These are phyloP conservation scores for Phytopythium kandeliae DNA, from an alignment of 352 stramenopile genomes.

Conservation along the genomic window DNA sequence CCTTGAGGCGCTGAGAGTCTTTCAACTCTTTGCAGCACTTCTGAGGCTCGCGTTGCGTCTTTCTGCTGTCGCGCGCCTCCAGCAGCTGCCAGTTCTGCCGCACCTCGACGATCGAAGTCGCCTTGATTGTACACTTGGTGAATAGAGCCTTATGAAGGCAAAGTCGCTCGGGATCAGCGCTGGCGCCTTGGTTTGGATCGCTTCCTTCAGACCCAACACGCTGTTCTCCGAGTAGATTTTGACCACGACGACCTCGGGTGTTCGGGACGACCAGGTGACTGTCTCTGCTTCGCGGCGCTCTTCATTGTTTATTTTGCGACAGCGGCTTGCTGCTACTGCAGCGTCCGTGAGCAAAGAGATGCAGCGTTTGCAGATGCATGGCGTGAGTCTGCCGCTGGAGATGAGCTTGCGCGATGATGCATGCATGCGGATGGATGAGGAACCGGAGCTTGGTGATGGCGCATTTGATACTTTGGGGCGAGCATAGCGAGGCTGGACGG, in stretches of 20 bases:
- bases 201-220: neutral
- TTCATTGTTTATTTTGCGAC: too few species aligned
- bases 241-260: neutral
- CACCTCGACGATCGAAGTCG: neutral
- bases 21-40: neutral
- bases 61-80: neutral
- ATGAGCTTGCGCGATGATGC: too few species aligned
- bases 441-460: too few species aligned
- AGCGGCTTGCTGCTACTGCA: too few species aligned
- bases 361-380: too few species aligned
- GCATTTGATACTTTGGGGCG: too few species aligned
- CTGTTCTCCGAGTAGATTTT: neutral
- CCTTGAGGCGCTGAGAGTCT: neutral
- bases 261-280: too few species aligned
- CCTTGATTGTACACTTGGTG: neutral
- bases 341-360: too few species aligned
- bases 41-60: neutral
- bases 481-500: too few species aligned
- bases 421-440: too few species aligned
- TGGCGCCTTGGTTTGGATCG: neutral
- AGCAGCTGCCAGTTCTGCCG: neutral
- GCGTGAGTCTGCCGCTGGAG: too few species aligned
- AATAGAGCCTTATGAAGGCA: neutral
- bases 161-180: neutral
- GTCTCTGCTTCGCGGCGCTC: too few species aligned